Percentiles rank a stretch among this genome's conserved stretches.
phyloP scores from a whole-genome alignment of 2,329 filamentous ascomycete species.

The Coniochaeta hoffmannii region DNA sequence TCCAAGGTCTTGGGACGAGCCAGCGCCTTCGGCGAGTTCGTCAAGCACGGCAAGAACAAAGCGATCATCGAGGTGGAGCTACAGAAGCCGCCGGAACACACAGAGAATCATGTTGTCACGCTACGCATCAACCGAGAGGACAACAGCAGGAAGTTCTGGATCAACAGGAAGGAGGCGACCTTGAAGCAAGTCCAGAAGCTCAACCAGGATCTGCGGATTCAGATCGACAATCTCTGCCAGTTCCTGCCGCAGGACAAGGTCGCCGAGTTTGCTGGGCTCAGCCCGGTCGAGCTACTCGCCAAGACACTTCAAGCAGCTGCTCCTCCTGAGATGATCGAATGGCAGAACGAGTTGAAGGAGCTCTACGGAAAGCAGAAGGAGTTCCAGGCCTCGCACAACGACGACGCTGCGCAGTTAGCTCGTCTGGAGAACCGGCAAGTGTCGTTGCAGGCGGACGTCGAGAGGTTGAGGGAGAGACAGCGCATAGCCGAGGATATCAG shows the following conservation, averaged over 20 bases:
- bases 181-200: constrained; percentile 61
- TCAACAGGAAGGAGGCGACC: constrained; percentile 59
- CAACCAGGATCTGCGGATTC: constrained; percentile 70
- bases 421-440: constrained; percentile 67
- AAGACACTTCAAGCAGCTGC: constrained; percentile 88
- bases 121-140: constrained; percentile 75
- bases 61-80: constrained; percentile 90
- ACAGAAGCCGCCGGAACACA: constrained; percentile 51
- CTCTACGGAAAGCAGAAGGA: constrained; percentile 64
- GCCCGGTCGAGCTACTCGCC: constrained; percentile 70
- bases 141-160: constrained; percentile 70
- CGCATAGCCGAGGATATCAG: constrained; percentile 57
- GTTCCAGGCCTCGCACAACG: constrained; percentile 48
- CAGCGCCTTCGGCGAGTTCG: constrained; percentile 78
- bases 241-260: constrained; percentile 96
- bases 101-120: constrained; percentile 63
- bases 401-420: constrained; percentile 54
- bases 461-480: constrained; percentile 70
- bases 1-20: constrained; percentile 79
- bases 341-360: constrained; percentile 67
- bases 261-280: constrained; percentile 82
- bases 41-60: constrained; percentile 76
- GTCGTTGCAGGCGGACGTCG: constrained; percentile 71
- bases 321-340: constrained; percentile 68
- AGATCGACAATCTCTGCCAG: constrained; percentile 96